Evolutionary conservation across 768 basidiomycete genomes (phyloP).

Genomic region (Mycena sanguinolenta): DNA sequence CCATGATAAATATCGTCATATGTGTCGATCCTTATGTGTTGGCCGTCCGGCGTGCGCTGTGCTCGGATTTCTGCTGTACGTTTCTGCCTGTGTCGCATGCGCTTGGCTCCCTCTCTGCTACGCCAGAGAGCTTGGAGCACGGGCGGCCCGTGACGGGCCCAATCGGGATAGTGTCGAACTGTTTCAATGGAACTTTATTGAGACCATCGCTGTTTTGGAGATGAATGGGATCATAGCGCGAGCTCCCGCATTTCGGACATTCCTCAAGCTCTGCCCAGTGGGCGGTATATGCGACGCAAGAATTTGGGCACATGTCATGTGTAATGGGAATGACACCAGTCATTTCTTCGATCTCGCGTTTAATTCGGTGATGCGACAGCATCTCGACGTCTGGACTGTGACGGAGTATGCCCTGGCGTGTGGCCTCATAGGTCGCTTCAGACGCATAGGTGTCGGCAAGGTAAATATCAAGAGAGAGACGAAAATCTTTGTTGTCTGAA

Average conservation of each 20-base stretch:
- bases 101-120: slow-evolving; percentile 34
- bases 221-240: not conserved
- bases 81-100: slow-evolving; percentile 40
- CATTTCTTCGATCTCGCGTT: not conserved
- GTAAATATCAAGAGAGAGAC: slow-evolving; percentile 43
- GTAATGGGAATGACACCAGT: not conserved
- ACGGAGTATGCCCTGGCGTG: not conserved
- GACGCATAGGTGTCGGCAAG: not conserved
- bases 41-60: slow-evolving; percentile 6
- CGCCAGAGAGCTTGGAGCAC: slow-evolving; percentile 51
- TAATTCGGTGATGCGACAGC: not conserved
- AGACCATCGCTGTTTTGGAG: no score
- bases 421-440: not conserved
- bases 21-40: slow-evolving; percentile 9
- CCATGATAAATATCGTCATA: slow-evolving; percentile 48
- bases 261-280: not conserved
- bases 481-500: no score
- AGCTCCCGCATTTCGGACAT: not conserved
- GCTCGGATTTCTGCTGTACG: slow-evolving; percentile 29
- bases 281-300: not conserved
- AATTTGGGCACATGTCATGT: not conserved
- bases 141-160: no score
- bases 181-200: slow-evolving; percentile 38
- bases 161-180: slow-evolving; percentile 53
- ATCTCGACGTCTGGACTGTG: not conserved